Conservation (phyloP, 176 grass and related monocot genomes). For the Carex scoparia region DNA sequence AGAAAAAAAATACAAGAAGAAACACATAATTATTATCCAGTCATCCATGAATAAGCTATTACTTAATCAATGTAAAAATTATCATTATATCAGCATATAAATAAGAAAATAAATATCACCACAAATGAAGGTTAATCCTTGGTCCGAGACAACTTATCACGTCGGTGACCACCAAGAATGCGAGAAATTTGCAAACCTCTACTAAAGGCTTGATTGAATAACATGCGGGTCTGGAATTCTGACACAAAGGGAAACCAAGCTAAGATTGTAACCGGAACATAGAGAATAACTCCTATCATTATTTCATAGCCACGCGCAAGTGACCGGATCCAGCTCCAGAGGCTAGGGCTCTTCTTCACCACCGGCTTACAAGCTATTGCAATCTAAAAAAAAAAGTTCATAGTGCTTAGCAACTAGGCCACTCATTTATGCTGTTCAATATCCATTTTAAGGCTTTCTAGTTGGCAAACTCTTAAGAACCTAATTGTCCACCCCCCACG, state of each 20-base stretch:
- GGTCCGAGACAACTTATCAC: conserved; percentile 37
- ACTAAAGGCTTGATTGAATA: conserved; percentile 93
- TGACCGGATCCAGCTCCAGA: conserved; percentile 80
- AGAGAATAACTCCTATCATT: conserved; percentile 66
- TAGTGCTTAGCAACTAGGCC: neutral
- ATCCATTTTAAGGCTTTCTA: neutral
- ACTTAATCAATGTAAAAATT: conserved; percentile 4
- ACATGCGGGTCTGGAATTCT: conserved; percentile 84
- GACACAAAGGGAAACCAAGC: conserved; percentile 91
- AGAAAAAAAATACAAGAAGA: neutral
- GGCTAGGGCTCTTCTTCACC: conserved; percentile 22
- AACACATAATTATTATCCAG: neutral
- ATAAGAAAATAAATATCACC: neutral
- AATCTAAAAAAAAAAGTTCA: conserved; percentile 41
- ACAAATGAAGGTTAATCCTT: conserved; percentile 48
- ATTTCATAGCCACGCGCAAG: conserved; percentile 77
- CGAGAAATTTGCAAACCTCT: conserved; percentile 90
- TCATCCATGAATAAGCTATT: neutral
- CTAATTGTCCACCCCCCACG: neutral
- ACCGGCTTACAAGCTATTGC: conserved; percentile 64
- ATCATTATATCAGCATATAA: neutral
- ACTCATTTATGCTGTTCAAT: neutral
- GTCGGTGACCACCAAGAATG: conserved; percentile 79
- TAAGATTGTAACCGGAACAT: conserved; percentile 61
- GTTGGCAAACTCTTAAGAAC: neutral